Conservation (phyloP, 2,329 filamentous ascomycete genomes). For the Coleophoma cylindrospora region DNA sequence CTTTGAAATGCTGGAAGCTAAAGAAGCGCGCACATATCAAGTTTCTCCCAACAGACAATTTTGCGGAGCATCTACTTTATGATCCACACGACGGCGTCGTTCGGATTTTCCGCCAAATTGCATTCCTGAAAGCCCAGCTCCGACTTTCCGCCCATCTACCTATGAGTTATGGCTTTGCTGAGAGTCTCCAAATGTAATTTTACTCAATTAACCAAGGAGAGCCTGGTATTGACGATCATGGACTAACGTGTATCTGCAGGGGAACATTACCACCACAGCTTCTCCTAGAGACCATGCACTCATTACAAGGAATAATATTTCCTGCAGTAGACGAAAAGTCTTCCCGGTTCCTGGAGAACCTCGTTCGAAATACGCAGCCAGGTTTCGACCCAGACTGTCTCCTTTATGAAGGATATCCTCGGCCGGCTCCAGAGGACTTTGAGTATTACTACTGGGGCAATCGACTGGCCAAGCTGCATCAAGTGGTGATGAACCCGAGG, state of each 20-base stretch:
- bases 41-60: constrained; percentile 8
- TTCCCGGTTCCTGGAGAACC: constrained; percentile 1
- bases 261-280: constrained; percentile 9
- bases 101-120: constrained; percentile 8
- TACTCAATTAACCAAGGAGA: not conserved
- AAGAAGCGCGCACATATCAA: constrained; percentile 8
- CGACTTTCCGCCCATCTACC: constrained; percentile 3
- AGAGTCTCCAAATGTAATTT: constrained; percentile 2
- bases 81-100: constrained; percentile 5
- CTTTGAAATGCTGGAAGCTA: constrained; percentile 5
- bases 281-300: constrained; percentile 9
- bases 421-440: constrained; percentile 4
- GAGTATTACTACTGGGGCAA: constrained; percentile 8
- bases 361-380: not conserved
- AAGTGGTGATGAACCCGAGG: constrained; percentile 4
- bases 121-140: constrained; percentile 10
- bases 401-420: not conserved
- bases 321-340: constrained; percentile 8
- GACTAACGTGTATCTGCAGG: constrained; percentile 4
- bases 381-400: constrained; percentile 7
- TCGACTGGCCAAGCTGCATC: constrained; percentile 5
- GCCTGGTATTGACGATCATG: not conserved
- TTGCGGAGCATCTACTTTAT: constrained; percentile 8
- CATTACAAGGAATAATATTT: constrained; percentile 9
- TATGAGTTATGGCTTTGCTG: constrained; percentile 2